A percentile compares a stretch with the other conserved stretches of the same genome.
Evolutionary conservation across 2,329 filamentous ascomycete species (phyloP).

Genomic region (Dactylellina leptospora): DNA sequence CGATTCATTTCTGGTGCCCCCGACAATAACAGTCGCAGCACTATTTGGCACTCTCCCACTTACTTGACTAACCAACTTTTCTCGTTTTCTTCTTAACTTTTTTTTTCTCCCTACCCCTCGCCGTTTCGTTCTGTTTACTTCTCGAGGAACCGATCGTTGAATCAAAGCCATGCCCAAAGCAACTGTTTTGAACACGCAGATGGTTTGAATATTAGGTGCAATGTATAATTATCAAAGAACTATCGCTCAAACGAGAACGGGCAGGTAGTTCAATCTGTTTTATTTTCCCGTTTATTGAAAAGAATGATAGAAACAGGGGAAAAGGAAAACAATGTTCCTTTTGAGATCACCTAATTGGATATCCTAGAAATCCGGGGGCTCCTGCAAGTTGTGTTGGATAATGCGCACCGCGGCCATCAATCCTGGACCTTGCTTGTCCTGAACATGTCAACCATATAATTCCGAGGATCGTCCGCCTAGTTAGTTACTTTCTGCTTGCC

Average conservation of each 20-base stretch:
- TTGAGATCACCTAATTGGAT: neutral
- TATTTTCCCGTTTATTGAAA: too few species aligned
- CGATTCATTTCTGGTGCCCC: slow-evolving; percentile 43
- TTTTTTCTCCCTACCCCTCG: too few species aligned
- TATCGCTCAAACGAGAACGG: too few species aligned
- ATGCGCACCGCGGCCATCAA: slow-evolving; percentile 28
- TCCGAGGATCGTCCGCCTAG: slow-evolving; percentile 53
- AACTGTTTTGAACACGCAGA: neutral
- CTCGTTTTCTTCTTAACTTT: too few species aligned
- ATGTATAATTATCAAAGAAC: too few species aligned
- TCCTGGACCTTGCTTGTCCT: slow-evolving; percentile 51
- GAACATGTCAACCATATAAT: slow-evolving; percentile 53
- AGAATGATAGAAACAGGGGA: too few species aligned
- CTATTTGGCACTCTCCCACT: neutral
- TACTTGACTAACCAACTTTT: too few species aligned
- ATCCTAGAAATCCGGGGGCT: slow-evolving; percentile 17
- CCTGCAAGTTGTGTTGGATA: slow-evolving; percentile 46
- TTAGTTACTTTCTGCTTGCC: slow-evolving; percentile 17
- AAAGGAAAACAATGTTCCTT: slow-evolving; percentile 9
- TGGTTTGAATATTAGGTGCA: too few species aligned
- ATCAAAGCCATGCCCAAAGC: neutral
- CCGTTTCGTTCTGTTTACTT: too few species aligned
- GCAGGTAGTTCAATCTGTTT: too few species aligned
- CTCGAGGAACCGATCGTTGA: too few species aligned
- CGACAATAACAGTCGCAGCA: slow-evolving; percentile 25